A percentile compares a stretch with the other conserved stretches of the same genome.
Evolutionary conservation across 441 rosid species (phyloP).

Genomic region (Viola pubescens): DNA sequence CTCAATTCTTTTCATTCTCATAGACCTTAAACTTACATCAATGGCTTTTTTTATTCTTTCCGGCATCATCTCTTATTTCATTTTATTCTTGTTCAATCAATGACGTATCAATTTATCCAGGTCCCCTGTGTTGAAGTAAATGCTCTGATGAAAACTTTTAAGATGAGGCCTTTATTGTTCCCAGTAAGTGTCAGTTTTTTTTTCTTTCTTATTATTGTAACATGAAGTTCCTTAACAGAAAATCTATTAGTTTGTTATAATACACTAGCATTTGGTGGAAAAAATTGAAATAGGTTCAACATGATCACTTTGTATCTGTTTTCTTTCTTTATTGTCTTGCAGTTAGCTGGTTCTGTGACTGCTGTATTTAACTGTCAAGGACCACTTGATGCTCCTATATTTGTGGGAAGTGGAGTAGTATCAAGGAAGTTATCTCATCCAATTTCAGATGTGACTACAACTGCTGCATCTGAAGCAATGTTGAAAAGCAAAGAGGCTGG

Average conservation of each 20-base stretch:
- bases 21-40: too few species aligned
- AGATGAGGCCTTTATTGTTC: slow-evolving; percentile 83
- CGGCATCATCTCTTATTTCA: too few species aligned
- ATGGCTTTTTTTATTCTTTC: too few species aligned
- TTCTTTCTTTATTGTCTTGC: slow-evolving; percentile 26
- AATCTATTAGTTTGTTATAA: too few species aligned
- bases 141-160: slow-evolving; percentile 91
- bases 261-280: too few species aligned
- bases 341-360: slow-evolving; percentile 97
- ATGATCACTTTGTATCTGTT: neutral
- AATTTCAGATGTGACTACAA: slow-evolving; percentile 53
- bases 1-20: too few species aligned
- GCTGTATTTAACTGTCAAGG: slow-evolving; percentile 99
- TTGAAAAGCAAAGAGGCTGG: slow-evolving; percentile 94
- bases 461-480: slow-evolving; percentile 85
- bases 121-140: slow-evolving; percentile 93
- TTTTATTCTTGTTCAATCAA: too few species aligned
- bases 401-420: slow-evolving; percentile 98
- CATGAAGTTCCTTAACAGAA: too few species aligned
- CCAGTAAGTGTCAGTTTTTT: slow-evolving; percentile 45
- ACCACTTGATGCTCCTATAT: slow-evolving; percentile 90
- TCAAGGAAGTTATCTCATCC: slow-evolving; percentile 79
- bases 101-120: slow-evolving; percentile 29
- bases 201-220: neutral
- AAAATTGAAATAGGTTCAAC: neutral